These are phyloP conservation scores for Nicotiana obtusifolia DNA, from an alignment of 257 asterid genomes.

Conservation along the genomic window DNA sequence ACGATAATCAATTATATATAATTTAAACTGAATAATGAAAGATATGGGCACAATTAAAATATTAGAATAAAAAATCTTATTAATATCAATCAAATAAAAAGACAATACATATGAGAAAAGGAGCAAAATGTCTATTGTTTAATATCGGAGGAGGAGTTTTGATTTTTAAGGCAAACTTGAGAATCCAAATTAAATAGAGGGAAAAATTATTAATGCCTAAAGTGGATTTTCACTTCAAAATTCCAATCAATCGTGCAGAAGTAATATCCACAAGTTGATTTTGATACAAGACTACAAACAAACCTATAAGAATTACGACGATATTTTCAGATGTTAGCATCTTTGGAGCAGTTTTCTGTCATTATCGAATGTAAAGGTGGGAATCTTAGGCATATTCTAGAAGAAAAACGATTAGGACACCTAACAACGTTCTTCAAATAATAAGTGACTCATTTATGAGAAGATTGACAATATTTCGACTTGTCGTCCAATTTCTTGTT, in stretches of 20 bases:
- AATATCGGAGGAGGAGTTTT: no score
- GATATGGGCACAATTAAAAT: no score
- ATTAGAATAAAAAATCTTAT: no score
- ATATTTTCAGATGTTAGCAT: background rate
- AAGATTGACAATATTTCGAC: background rate
- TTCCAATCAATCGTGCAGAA: background rate
- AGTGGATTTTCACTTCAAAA: background rate
- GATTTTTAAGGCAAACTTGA: no score
- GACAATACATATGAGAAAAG: no score
- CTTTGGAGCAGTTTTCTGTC: background rate
- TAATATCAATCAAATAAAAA: no score
- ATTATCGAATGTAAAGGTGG: background rate
- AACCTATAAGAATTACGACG: background rate
- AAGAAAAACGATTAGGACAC: no score
- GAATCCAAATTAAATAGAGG: no score
- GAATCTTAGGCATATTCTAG: background rate
- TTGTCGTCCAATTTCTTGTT: background rate
- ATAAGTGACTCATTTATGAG: background rate
- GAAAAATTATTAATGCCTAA: no score
- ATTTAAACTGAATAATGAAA: no score
- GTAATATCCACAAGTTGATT: background rate
- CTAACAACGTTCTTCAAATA: background rate
- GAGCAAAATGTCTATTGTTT: no score
- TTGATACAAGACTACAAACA: background rate
- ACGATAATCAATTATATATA: no score